Evolutionary conservation across 257 asterid species (phyloP), one percentile per base, ranked within the genome.

Genomic region (Fraxinus americana): DNA sequence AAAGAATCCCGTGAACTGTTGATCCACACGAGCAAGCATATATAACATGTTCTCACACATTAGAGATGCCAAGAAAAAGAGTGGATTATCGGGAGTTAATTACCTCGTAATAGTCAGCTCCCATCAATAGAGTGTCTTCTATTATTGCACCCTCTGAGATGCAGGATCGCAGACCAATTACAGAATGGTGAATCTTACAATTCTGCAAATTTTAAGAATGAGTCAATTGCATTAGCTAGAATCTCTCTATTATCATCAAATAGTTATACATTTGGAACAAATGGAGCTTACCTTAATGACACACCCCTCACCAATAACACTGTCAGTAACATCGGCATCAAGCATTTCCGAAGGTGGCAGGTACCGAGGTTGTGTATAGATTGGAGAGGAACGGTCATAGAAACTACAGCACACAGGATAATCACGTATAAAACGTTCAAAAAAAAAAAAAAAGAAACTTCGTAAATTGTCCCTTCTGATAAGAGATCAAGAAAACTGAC

Each of bases 71-170:
- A n/a, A 61, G 14, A 21, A 61, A 75, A 75, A 13, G 17, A 38
- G 25, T 38, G 1, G 35, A 63, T 30, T 35, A 21, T 63, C 11
- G 34, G 21, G 34, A 43, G 65, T 9, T 25, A 21, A 68, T 71
- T 82, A 90, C 94, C 92, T 90, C 94, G 54, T 90, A 90, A 83
- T 90, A 90, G 80, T 90, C 94, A 32, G 94, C 94, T 81, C 94
- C 94, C 94, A 90, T 90, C 77, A 90, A 29, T 73, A 90, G 81
- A 9, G 92, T 76, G 78, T 90, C 94, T 78, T 90, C 94, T 16
- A 90, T 88, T 71, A 90, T 77, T 43, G 94, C 94, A 79, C 94
- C 94, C 77, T 90, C 92, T 2, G 92, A 88, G 70, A 88, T 90
- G 88, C 92, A 90, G 2, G 94, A 90, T 41, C 94, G 79, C 35